Percentiles rank a stretch among this genome's conserved stretches.
phyloP scores from a whole-genome alignment of 2,329 filamentous ascomycete species.

The Fusarium coffeatum region DNA sequence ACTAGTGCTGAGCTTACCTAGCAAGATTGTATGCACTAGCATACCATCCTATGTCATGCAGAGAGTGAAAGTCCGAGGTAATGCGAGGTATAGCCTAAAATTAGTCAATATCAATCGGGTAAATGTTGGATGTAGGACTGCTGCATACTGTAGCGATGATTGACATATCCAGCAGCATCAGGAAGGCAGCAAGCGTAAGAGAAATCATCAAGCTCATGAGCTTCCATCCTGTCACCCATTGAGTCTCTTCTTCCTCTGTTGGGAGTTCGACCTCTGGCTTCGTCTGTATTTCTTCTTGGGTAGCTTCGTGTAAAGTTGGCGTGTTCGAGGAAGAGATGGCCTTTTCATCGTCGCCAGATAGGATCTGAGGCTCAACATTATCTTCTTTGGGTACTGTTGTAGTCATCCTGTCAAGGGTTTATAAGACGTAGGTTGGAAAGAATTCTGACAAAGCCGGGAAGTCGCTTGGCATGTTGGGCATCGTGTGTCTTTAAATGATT shows the following conservation, averaged over 20 bases:
- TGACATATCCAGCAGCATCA: constrained; percentile 63
- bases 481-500: constrained; percentile 19
- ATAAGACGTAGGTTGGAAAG: neutral
- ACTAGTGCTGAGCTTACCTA: constrained; percentile 48
- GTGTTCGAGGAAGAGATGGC: constrained; percentile 17
- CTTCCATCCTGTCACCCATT: constrained; percentile 47
- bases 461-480: constrained; percentile 12
- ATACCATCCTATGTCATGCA: constrained; percentile 68
- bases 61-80: constrained; percentile 61
- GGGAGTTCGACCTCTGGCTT: constrained; percentile 12
- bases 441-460: neutral
- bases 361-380: neutral
- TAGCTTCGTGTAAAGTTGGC: constrained; percentile 37
- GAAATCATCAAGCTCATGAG: constrained; percentile 51
- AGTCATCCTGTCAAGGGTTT: constrained; percentile 9
- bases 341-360: constrained; percentile 14
- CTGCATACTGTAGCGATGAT: constrained; percentile 62
- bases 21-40: constrained; percentile 61
- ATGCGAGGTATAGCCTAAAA: constrained; percentile 61
- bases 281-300: constrained; percentile 7
- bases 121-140: neutral
- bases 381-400: neutral
- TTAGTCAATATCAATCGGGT: constrained; percentile 1
- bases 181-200: constrained; percentile 58
- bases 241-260: constrained; percentile 19